phyloP scores from a whole-genome alignment of 1,284 basidiomycete species.

The Marasmius sp. region DNA sequence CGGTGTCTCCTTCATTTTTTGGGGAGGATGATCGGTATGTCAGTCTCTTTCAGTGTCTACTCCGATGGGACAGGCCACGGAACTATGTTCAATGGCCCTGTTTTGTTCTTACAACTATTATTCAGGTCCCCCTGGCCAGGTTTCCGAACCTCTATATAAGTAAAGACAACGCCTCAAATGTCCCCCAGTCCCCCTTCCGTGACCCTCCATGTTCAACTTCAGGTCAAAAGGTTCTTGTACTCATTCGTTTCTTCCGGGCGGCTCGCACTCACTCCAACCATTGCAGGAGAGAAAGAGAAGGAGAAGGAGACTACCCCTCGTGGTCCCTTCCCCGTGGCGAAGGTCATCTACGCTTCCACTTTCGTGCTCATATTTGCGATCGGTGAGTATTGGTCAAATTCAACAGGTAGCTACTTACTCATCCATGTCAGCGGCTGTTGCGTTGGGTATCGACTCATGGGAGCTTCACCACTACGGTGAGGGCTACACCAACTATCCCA shows the following conservation, averaged over 20 bases:
- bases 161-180: too few species aligned
- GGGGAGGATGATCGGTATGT: too few species aligned
- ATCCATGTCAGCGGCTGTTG: conserved; percentile 18
- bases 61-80: too few species aligned
- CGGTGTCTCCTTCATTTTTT: too few species aligned
- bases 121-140: too few species aligned
- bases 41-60: too few species aligned
- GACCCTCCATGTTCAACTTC: neutral
- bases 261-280: neutral
- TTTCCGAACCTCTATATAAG: too few species aligned
- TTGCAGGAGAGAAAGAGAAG: neutral
- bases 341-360: neutral
- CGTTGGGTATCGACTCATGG: conserved; percentile 28
- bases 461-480: conserved; percentile 28
- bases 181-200: too few species aligned
- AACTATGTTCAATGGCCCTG: too few species aligned
- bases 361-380: neutral
- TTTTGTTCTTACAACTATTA: too few species aligned
- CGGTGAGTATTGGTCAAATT: neutral
- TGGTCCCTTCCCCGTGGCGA: neutral
- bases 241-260: neutral
- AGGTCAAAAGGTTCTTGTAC: neutral
- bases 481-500: conserved; percentile 22
- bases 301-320: neutral
- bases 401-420: neutral